phyloP scores from a whole-genome alignment of 441 rosid species.

The Populus hybrid region DNA sequence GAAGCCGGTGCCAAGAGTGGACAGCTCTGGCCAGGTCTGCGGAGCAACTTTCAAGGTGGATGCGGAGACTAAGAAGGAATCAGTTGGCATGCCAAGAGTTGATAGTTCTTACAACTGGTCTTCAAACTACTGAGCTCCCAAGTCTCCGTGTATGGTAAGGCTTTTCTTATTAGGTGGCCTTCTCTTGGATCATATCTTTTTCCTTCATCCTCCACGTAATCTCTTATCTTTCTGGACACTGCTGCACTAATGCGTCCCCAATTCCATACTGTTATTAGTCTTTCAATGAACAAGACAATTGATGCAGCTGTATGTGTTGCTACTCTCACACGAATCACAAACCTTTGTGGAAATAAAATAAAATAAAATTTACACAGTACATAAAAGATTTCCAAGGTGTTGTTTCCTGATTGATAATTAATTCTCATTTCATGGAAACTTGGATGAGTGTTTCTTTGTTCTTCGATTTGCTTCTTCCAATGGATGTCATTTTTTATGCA shows the following conservation, averaged over 20 bases:
- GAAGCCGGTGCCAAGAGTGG: constrained; percentile 94
- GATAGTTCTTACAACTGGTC: constrained; percentile 97
- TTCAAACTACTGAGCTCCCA: constrained; percentile 42
- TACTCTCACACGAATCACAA: constrained; percentile 18
- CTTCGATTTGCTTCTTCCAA: neutral
- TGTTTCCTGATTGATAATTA: neutral
- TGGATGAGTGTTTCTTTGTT: neutral
- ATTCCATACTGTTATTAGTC: constrained; percentile 1
- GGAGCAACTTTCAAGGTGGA: constrained; percentile 88
- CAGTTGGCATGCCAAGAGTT: constrained; percentile 72
- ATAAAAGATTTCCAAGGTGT: neutral
- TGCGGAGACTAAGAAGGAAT: constrained; percentile 62
- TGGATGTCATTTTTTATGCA: no score
- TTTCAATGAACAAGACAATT: constrained; percentile 7
- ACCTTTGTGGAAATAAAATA: constrained; percentile 18
- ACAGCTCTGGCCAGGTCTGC: constrained; percentile 86
- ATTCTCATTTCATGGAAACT: neutral
- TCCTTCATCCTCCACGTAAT: neutral
- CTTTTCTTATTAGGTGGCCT: constrained; percentile 27
- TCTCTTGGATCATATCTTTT: constrained; percentile 2
- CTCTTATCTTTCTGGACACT: constrained; percentile 13
- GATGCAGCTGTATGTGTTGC: constrained; percentile 31
- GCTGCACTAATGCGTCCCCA: constrained; percentile 2
- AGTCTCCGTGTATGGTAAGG: constrained; percentile 4
- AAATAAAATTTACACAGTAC: constrained; percentile 25